Evolutionary conservation across 306 rosid species (phyloP).

Genomic region (Dryas alaskensis): DNA sequence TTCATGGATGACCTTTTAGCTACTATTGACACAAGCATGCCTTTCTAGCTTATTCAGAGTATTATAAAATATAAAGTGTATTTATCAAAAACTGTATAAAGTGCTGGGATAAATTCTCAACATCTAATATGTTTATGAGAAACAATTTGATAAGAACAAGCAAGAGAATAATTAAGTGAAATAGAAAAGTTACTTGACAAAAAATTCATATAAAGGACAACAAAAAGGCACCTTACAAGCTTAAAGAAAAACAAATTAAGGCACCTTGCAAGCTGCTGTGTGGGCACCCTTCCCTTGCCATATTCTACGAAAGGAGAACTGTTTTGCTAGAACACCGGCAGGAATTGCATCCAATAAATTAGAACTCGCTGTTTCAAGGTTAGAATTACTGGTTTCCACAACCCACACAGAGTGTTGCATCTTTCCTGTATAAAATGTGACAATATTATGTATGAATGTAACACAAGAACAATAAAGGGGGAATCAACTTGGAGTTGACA

Average conservation of each 20-base stretch:
- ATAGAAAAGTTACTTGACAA: too few relatives aligned
- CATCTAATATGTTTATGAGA: too few relatives aligned
- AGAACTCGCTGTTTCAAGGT: conserved; percentile 46
- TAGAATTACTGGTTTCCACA: conserved; percentile 60
- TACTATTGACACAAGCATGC: too few relatives aligned
- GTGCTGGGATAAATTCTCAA: too few relatives aligned
- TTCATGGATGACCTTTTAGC: too few relatives aligned
- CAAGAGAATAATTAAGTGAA: too few relatives aligned
- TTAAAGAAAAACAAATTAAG: conserved; percentile 2
- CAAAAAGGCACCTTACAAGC: conserved; percentile 27
- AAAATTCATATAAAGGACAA: neutral
- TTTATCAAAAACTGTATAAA: too few relatives aligned
- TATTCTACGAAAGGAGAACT: conserved; percentile 69
- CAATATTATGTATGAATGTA: conserved; percentile 10
- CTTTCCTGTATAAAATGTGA: conserved; percentile 65
- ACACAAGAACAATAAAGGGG: conserved; percentile 8
- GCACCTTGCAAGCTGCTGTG: conserved; percentile 82
- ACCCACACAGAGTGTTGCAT: conserved; percentile 98
- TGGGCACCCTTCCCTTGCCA: conserved; percentile 99
- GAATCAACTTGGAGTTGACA: conserved; percentile 18
- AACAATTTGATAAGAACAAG: too few relatives aligned
- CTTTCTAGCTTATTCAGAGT: too few relatives aligned
- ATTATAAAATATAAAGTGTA: too few relatives aligned
- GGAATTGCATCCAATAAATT: conserved; percentile 57
- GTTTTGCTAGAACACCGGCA: conserved; percentile 55